Evolutionary conservation across 495 filamentous ascomycete genomes (phyloP).

Genomic region (Lasiosphaeris hirsuta): DNA sequence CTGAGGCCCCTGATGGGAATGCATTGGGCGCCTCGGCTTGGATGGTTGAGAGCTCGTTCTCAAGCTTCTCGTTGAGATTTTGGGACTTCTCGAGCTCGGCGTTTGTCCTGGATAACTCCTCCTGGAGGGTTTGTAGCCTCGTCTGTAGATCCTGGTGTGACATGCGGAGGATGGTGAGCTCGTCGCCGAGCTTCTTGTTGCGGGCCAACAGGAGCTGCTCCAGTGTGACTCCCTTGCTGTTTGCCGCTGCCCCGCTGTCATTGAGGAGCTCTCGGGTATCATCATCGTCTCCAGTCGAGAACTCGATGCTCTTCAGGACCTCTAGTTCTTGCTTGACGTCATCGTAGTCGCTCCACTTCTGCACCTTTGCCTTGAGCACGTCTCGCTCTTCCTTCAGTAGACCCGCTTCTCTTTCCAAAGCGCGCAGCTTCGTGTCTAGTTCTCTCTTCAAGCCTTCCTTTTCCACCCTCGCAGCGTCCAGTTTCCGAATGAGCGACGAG

Average conservation of each 20-base stretch:
- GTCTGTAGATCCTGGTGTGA: slow-evolving; percentile 89
- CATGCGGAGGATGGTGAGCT: slow-evolving; percentile 86
- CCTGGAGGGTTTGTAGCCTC: slow-evolving; percentile 74
- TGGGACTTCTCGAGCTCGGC: slow-evolving; percentile 82
- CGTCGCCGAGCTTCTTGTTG: slow-evolving; percentile 93
- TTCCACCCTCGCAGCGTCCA: slow-evolving; percentile 79
- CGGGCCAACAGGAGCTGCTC: slow-evolving; percentile 88
- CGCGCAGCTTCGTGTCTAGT: slow-evolving; percentile 66
- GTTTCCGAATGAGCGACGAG: slow-evolving; percentile 77
- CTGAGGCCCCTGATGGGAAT: slow-evolving; percentile 83
- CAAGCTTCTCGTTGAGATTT: slow-evolving; percentile 79
- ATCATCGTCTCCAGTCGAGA: slow-evolving; percentile 85
- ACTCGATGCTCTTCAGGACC: slow-evolving; percentile 96
- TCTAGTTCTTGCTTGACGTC: slow-evolving; percentile 94
- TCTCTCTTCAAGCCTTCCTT: slow-evolving; percentile 72
- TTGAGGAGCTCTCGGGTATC: slow-evolving; percentile 44
- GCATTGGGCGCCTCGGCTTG: slow-evolving; percentile 80
- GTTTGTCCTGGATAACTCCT: slow-evolving; percentile 79
- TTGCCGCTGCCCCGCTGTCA: slow-evolving; percentile 45
- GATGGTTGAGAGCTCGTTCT: slow-evolving; percentile 84
- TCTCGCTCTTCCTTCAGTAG: slow-evolving; percentile 67
- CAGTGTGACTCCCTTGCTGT: slow-evolving; percentile 72
- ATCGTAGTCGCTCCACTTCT: slow-evolving; percentile 91
- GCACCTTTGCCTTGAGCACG: slow-evolving; percentile 69
- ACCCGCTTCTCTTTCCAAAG: slow-evolving; percentile 68